Percentiles rank a stretch among this genome's conserved stretches.
phyloP scores from a whole-genome alignment of 306 rosid genomes.

The Trifolium subterraneum region DNA sequence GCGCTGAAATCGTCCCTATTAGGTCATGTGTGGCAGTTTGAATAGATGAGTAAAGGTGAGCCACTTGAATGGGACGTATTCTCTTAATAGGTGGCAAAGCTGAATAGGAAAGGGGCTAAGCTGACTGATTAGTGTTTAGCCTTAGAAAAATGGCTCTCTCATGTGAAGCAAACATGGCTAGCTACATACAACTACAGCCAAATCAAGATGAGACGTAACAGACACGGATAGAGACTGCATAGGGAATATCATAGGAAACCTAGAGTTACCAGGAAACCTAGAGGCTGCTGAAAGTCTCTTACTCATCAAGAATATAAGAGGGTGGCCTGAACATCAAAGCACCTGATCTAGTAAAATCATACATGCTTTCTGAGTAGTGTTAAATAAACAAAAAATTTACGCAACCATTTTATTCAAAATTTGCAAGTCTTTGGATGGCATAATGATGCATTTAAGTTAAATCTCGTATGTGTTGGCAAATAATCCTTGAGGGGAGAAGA shows the following conservation, averaged over 20 bases:
- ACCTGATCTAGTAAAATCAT: slow-evolving; percentile 5
- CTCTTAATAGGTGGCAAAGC: too few species aligned
- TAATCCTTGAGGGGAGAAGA: not conserved
- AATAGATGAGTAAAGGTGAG: too few species aligned
- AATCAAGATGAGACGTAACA: too few species aligned
- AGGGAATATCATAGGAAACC: not conserved
- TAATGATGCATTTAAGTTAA: not conserved
- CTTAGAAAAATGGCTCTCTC: too few species aligned
- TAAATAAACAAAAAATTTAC: not conserved
- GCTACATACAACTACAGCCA: too few species aligned
- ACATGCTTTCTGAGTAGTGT: not conserved
- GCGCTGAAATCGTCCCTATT: not conserved
- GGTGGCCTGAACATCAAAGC: slow-evolving; percentile 7
- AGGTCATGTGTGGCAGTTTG: too few species aligned
- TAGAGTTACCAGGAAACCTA: not conserved
- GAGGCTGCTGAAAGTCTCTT: not conserved
- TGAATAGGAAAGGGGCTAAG: too few species aligned
- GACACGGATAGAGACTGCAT: too few species aligned
- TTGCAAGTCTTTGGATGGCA: not conserved
- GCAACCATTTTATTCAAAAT: not conserved
- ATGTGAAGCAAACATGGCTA: too few species aligned
- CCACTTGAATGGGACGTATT: too few species aligned
- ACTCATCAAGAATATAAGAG: slow-evolving; percentile 25
- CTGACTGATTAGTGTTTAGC: too few species aligned
- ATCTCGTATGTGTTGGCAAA: not conserved